A percentile compares a stretch with the other conserved stretches of the same genome.
These are phyloP conservation scores for Endoconidiophora laricicola DNA, from an alignment of 2,329 filamentous ascomycete species.

Conservation along the genomic window DNA sequence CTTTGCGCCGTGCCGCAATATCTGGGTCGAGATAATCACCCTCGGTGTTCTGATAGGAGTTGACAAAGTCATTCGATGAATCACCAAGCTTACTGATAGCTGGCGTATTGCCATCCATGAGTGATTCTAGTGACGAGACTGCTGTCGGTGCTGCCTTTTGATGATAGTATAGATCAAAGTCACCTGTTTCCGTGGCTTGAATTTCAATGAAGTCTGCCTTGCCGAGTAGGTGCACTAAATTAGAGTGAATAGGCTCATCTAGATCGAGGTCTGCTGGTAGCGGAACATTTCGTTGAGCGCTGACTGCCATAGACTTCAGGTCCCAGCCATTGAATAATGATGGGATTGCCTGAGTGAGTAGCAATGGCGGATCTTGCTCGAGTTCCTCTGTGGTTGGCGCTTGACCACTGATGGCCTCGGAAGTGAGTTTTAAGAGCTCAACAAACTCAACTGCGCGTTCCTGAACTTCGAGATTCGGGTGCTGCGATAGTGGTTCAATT, in stretches of 20 bases:
- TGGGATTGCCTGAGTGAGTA: slow-evolving; percentile 82
- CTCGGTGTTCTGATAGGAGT: slow-evolving; percentile 42
- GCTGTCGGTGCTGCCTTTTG: slow-evolving; percentile 34
- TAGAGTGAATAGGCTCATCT: slow-evolving; percentile 64
- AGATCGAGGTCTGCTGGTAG: slow-evolving; percentile 60
- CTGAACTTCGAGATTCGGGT: slow-evolving; percentile 85
- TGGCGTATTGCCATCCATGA: slow-evolving; percentile 22
- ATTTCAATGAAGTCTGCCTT: slow-evolving; percentile 33
- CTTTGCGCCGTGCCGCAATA: slow-evolving; percentile 55
- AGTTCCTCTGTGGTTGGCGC: slow-evolving; percentile 35
- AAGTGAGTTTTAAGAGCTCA: slow-evolving; percentile 72
- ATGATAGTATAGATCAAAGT: slow-evolving; percentile 52
- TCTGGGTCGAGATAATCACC: slow-evolving; percentile 56
- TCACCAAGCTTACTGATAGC: slow-evolving; percentile 38
- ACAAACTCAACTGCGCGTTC: slow-evolving; percentile 86
- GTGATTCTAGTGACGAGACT: slow-evolving; percentile 30
- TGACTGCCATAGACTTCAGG: slow-evolving; percentile 73
- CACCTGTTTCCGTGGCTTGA: slow-evolving; percentile 39
- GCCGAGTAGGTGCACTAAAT: slow-evolving; percentile 51
- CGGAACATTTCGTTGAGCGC: slow-evolving; percentile 75
- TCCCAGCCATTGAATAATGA: slow-evolving; percentile 74
- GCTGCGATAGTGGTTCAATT: slow-evolving; percentile 59
- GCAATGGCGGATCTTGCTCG: slow-evolving; percentile 54
- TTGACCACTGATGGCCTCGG: slow-evolving; percentile 61
- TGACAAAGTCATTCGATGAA: slow-evolving; percentile 25